These are phyloP conservation scores for Selenicereus undatus DNA, from an alignment of 148 eudicot genomes.

Conservation along the genomic window DNA sequence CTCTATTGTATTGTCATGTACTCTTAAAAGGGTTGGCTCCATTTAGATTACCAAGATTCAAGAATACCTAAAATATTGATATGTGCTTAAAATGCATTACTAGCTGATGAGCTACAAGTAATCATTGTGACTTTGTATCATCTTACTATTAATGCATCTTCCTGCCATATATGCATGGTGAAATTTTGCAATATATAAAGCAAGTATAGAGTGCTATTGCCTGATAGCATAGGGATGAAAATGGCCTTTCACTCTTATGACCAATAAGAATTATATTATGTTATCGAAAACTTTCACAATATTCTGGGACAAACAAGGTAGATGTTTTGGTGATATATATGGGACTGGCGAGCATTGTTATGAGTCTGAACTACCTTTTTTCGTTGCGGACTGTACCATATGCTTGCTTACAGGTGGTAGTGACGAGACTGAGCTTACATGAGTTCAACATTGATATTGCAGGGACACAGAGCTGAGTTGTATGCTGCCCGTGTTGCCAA, in stretches of 20 bases:
- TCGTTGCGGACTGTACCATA: background rate
- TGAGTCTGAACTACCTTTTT: slow-evolving; percentile 11
- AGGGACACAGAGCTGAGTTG: slow-evolving; percentile 98
- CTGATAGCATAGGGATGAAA: background rate
- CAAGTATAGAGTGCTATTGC: background rate
- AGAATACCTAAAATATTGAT: background rate
- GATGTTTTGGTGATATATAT: background rate
- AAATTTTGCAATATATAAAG: too few species aligned
- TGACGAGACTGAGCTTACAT: background rate
- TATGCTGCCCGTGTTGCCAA: slow-evolving; percentile 98
- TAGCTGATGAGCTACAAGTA: background rate
- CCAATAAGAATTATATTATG: background rate
- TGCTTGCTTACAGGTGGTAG: slow-evolving; percentile 5
- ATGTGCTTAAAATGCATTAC: background rate
- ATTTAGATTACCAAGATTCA: background rate
- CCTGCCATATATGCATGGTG: too few species aligned
- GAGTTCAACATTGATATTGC: slow-evolving; percentile 24
- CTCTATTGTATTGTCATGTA: background rate
- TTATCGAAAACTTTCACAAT: background rate
- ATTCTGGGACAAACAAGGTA: background rate
- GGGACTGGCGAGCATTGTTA: background rate
- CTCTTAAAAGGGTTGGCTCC: slow-evolving; percentile 1
- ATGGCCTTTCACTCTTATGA: background rate
- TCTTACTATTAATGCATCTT: too few species aligned
- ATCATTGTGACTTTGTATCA: background rate